A percentile compares a stretch with the other conserved stretches of the same genome.
Conservation (phyloP, 441 rosid species). For the Croton laevigatus region DNA sequence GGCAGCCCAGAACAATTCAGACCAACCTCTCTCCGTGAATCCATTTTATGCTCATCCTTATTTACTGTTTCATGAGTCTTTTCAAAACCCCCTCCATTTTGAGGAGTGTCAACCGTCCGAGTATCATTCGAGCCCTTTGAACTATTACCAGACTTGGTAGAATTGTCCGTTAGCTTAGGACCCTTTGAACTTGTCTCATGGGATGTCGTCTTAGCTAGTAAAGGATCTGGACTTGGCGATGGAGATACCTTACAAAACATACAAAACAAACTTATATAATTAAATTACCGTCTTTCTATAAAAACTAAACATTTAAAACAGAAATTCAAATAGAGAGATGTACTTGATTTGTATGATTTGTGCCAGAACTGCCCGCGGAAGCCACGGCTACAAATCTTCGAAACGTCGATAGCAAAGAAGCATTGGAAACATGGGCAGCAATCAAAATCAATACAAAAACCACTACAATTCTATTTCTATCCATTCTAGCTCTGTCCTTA, state of each 20-base stretch:
- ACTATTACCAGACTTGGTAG: constrained; percentile 23
- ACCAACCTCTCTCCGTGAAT: constrained; percentile 25
- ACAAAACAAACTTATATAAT: constrained; percentile 13
- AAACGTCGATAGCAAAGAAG: constrained; percentile 26
- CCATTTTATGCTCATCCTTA: constrained; percentile 18
- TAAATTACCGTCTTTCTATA: constrained; percentile 7
- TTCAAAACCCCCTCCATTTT: constrained; percentile 13
- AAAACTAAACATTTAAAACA: background rate
- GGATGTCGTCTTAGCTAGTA: constrained; percentile 9
- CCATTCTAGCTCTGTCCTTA: constrained; percentile 35
- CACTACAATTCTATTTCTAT: constrained; percentile 36
- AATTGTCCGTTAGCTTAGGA: constrained; percentile 13
- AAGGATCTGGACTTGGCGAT: constrained; percentile 32
- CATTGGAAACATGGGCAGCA: constrained; percentile 41
- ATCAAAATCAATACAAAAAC: constrained; percentile 27
- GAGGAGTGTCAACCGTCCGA: constrained; percentile 28
- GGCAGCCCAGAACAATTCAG: constrained; percentile 49
- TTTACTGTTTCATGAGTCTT: constrained; percentile 20
- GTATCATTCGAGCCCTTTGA: constrained; percentile 20
- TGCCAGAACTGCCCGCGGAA: constrained; percentile 21
- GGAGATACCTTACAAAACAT: constrained; percentile 39
- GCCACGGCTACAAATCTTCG: constrained; percentile 36
- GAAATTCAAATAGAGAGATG: constrained; percentile 9
- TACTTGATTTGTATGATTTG: constrained; percentile 40
- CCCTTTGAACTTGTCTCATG: constrained; percentile 23